Conservation (phyloP, 768 basidiomycete species). For the Suillus plorans region DNA sequence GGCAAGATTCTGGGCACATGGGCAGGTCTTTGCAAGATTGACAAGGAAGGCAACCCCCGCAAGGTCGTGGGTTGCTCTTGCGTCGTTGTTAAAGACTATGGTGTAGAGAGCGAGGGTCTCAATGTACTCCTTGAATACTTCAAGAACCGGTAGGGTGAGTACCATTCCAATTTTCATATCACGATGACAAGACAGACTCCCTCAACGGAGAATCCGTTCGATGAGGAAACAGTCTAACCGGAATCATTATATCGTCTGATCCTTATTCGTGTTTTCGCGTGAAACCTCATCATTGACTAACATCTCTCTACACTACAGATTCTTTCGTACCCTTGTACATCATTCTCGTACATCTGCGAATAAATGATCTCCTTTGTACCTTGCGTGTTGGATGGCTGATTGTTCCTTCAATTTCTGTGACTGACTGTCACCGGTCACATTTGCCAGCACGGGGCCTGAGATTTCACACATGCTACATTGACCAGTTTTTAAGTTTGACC, state of each 20-base stretch:
- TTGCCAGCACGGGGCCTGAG: not conserved
- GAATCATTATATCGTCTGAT: constrained; percentile 85
- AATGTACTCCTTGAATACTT: constrained; percentile 95
- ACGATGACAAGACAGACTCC: constrained; percentile 92
- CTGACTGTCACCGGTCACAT: not conserved
- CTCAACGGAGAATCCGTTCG: constrained; percentile 74
- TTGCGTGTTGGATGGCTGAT: not conserved
- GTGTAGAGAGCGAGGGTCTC: constrained; percentile 91
- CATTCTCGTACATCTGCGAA: not conserved
- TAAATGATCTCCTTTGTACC: not conserved
- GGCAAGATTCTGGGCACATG: constrained; percentile 97
- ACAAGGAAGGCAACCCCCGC: constrained; percentile 96
- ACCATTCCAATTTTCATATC: constrained; percentile 8
- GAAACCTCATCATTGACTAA: not conserved
- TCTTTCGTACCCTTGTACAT: not conserved
- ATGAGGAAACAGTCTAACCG: constrained; percentile 83
- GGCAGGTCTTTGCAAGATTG: constrained; percentile 99
- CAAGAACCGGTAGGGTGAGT: constrained; percentile 80
- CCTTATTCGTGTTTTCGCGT: constrained; percentile 15
- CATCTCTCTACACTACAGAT: not conserved
- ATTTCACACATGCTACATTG: not conserved
- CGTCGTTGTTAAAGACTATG: constrained; percentile 98
- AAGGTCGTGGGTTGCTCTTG: constrained; percentile 93
- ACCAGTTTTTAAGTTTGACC: not conserved
- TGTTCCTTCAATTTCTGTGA: not conserved